Evolutionary conservation across 2,329 filamentous ascomycete species (phyloP).

Genomic region (Neocucurbitaria cava): DNA sequence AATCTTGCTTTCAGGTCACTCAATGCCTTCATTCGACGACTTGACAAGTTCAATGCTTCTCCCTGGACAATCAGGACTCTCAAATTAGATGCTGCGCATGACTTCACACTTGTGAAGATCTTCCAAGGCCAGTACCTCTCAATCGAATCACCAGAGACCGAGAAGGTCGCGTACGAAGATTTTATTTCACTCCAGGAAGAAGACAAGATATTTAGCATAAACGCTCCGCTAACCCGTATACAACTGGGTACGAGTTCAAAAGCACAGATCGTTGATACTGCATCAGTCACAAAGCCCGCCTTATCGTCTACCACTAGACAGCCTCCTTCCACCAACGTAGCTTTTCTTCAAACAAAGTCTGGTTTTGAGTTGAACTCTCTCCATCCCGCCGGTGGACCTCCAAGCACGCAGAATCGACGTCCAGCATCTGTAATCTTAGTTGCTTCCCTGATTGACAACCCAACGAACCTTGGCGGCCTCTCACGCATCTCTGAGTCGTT

Average conservation of each 20-base stretch:
- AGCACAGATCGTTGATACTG: neutral
- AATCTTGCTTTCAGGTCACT: slow-evolving; percentile 53
- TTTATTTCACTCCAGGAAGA: slow-evolving; percentile 47
- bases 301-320: neutral
- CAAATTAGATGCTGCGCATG: slow-evolving; percentile 51
- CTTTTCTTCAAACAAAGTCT: slow-evolving; percentile 61
- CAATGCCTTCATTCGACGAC: slow-evolving; percentile 52
- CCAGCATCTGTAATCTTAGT: slow-evolving; percentile 54
- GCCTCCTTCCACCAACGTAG: slow-evolving; percentile 8
- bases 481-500: slow-evolving; percentile 61
- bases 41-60: slow-evolving; percentile 53
- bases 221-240: slow-evolving; percentile 36
- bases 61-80: slow-evolving; percentile 47
- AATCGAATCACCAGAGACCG: slow-evolving; percentile 52
- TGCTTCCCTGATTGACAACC: slow-evolving; percentile 59
- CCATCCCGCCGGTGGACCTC: slow-evolving; percentile 24
- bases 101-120: slow-evolving; percentile 53
- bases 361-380: slow-evolving; percentile 50
- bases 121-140: slow-evolving; percentile 55
- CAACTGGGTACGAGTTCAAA: slow-evolving; percentile 33
- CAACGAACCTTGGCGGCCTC: slow-evolving; percentile 59
- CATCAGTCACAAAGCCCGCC: neutral
- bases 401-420: slow-evolving; percentile 24
- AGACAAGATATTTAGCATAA: slow-evolving; percentile 16
- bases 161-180: slow-evolving; percentile 48